Evolutionary conservation across 768 basidiomycete genomes (phyloP).

Genomic region (Cantharellus anzutake): DNA sequence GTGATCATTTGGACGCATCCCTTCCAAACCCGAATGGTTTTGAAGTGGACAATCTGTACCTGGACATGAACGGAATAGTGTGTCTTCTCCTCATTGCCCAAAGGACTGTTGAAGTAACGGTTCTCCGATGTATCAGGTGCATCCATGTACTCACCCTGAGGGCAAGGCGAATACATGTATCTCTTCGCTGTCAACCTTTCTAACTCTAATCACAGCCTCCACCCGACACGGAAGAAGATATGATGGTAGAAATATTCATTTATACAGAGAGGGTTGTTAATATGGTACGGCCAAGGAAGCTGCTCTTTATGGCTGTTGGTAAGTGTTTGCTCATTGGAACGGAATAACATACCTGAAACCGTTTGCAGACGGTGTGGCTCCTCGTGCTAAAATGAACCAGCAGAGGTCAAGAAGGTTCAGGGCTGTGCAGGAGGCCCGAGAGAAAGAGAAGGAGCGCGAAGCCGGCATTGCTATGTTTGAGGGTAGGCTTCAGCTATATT

Average conservation of each 20-base stretch:
- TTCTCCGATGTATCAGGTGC: conserved; percentile 35
- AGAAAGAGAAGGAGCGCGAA: conserved; percentile 74
- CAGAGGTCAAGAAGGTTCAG: conserved; percentile 94
- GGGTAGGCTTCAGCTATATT: conserved; percentile 26
- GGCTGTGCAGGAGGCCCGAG: conserved; percentile 82
- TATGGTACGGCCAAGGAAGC: conserved; percentile 86
- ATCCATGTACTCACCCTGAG: conserved; percentile 98
- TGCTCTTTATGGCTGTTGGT: conserved; percentile 99
- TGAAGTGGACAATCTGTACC: conserved; percentile 91
- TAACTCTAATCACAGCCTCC: conserved; percentile 39
- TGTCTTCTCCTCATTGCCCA: conserved; percentile 15
- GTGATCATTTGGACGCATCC: conserved; percentile 56
- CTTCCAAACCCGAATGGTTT: conserved; percentile 81
- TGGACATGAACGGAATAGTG: conserved; percentile 99
- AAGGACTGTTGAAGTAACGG: background rate
- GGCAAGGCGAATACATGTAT: conserved; percentile 43
- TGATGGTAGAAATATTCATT: conserved; percentile 95
- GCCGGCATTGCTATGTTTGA: conserved; percentile 76
- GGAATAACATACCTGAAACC: background rate
- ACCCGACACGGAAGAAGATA: conserved; percentile 94
- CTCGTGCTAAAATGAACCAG: conserved; percentile 99
- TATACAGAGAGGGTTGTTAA: conserved; percentile 96
- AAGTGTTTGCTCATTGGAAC: conserved; percentile 12
- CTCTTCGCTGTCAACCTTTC: background rate
- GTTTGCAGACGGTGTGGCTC: conserved; percentile 75